These are phyloP conservation scores for Cladophialophora chaetospira DNA, from an alignment of 2,329 filamentous ascomycete genomes.

Conservation along the genomic window DNA sequence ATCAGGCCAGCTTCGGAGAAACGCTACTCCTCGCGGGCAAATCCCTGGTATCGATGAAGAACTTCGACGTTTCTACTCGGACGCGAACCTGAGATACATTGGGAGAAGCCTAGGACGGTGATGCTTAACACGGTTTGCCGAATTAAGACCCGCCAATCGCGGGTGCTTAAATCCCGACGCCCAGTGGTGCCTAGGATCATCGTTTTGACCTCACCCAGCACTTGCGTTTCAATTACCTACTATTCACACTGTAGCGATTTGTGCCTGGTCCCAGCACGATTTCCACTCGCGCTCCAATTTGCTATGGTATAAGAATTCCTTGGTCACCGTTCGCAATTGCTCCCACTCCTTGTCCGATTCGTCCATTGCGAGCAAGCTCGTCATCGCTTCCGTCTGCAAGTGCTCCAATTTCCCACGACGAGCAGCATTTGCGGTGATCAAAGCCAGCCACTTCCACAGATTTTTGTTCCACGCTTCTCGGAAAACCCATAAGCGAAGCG, in stretches of 20 bases:
- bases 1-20: background rate
- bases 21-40: background rate
- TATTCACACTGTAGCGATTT: background rate
- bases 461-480: slow-evolving; percentile 4
- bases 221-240: no score
- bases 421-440: slow-evolving; percentile 23
- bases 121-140: no score
- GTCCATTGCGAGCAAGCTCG: slow-evolving; percentile 4
- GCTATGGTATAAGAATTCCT: slow-evolving; percentile 19
- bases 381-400: slow-evolving; percentile 19
- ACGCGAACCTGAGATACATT: no score
- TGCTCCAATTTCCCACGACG: slow-evolving; percentile 15
- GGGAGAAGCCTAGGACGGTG: no score
- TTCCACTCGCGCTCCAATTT: slow-evolving; percentile 23
- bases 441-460: slow-evolving; percentile 18
- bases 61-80: no score
- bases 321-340: background rate
- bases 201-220: no score
- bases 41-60: background rate
- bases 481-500: slow-evolving; percentile 1
- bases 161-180: no score
- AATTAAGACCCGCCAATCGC: no score
- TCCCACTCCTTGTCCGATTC: slow-evolving; percentile 9
- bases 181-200: no score
- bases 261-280: slow-evolving; percentile 19